Conservation (phyloP, 2,329 filamentous ascomycete species). For the Dactylonectria estremocensis region DNA sequence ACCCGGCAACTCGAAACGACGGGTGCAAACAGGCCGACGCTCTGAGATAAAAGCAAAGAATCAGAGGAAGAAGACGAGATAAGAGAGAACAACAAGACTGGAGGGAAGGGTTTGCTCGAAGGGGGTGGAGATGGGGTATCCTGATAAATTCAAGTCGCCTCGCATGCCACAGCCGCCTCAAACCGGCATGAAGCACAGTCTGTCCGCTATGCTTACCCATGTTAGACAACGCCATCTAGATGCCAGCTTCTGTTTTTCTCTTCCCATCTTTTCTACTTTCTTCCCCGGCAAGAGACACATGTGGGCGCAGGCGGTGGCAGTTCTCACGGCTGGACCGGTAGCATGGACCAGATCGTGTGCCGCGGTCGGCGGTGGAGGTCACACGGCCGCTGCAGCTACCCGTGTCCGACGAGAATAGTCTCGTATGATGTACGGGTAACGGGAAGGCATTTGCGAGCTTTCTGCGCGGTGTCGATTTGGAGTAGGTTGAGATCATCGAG, state of each 20-base stretch:
- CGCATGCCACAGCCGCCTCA: constrained; percentile 8
- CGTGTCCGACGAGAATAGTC: constrained; percentile 54
- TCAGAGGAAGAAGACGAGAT: constrained; percentile 12
- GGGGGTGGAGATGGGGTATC: constrained; percentile 19
- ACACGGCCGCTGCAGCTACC: constrained; percentile 51
- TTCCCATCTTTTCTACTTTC: too few relatives aligned
- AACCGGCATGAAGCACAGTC: background rate
- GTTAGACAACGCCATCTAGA: constrained; percentile 3
- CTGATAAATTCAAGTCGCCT: constrained; percentile 22
- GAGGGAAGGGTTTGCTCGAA: constrained; percentile 24
- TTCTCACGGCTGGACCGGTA: constrained; percentile 43
- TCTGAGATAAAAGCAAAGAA: constrained; percentile 14
- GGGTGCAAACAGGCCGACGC: constrained; percentile 8
- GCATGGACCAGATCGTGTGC: constrained; percentile 44
- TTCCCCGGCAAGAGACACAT: constrained; percentile 1
- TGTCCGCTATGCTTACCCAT: constrained; percentile 8
- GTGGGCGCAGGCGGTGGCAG: constrained; percentile 38
- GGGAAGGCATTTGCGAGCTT: background rate
- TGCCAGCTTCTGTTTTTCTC: constrained; percentile 5
- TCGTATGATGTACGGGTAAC: constrained; percentile 50
- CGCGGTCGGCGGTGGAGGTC: constrained; percentile 38
- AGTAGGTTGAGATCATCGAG: background rate
- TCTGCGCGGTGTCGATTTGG: background rate
- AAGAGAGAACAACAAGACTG: constrained; percentile 17
- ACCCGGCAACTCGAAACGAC: constrained; percentile 41